Evolutionary conservation across 495 filamentous ascomycete genomes (phyloP).

Genomic region (Hypoxylon subgilvum): DNA sequence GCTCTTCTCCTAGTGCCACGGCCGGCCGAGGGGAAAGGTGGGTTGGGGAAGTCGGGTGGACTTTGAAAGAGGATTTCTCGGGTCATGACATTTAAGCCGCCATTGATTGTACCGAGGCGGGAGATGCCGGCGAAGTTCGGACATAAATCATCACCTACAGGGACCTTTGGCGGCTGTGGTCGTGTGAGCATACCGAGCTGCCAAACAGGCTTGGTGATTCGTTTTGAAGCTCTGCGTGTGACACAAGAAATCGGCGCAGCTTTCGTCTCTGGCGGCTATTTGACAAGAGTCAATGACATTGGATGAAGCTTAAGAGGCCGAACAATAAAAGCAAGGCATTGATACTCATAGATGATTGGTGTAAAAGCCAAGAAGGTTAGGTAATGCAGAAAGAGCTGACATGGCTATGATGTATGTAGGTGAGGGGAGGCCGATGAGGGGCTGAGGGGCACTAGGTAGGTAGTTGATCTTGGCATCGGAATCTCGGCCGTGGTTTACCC

Average conservation of each 20-base stretch:
- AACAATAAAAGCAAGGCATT: constrained; percentile 2
- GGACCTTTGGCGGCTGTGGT: constrained; percentile 18
- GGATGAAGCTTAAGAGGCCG: neutral
- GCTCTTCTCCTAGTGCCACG: constrained; percentile 3
- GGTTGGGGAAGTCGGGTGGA: constrained; percentile 10
- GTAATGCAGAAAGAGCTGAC: constrained; percentile 22
- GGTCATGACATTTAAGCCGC: constrained; percentile 34
- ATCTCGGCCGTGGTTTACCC: constrained; percentile 2
- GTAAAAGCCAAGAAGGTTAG: constrained; percentile 4
- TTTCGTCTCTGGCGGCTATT: neutral
- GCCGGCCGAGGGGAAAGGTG: constrained; percentile 38
- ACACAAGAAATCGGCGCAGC: neutral
- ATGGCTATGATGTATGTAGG: constrained; percentile 32
- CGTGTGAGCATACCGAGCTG: constrained; percentile 7
- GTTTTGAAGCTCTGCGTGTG: constrained; percentile 20
- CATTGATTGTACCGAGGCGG: constrained; percentile 37
- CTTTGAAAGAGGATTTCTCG: constrained; percentile 42
- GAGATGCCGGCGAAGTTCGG: constrained; percentile 41
- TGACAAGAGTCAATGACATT: neutral
- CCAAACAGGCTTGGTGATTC: constrained; percentile 5
- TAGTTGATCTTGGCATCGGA: neutral
- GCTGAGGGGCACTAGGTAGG: no score
- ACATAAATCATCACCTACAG: constrained; percentile 15
- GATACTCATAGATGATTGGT: constrained; percentile 16
- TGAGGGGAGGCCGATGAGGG: no score